A percentile compares a stretch with the other conserved stretches of the same genome.
phyloP scores from a whole-genome alignment of 2,329 filamentous ascomycete genomes.

The Plectosphaerella cucumerina region DNA sequence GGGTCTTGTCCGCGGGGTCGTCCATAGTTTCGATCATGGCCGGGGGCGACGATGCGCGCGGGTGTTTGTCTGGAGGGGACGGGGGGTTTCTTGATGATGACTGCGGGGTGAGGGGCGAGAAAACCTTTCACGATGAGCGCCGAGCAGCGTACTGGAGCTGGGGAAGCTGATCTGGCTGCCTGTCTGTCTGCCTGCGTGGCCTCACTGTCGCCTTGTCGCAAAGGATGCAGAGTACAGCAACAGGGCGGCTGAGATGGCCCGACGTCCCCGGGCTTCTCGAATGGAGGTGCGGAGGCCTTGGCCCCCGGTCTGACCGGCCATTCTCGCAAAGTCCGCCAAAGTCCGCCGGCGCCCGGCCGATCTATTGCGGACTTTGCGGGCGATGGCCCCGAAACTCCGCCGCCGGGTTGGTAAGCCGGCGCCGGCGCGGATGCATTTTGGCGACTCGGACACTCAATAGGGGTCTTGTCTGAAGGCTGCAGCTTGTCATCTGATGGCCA shows the following conservation, averaged over 20 bases:
- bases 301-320: too few species aligned
- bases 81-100: background rate
- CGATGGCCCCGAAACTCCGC: too few species aligned
- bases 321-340: too few species aligned
- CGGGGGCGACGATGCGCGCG: background rate
- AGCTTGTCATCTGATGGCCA: too few species aligned
- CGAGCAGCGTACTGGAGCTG: background rate
- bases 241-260: background rate
- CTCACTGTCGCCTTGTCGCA: background rate
- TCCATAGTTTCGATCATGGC: background rate
- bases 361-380: too few species aligned
- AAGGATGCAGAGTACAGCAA: background rate
- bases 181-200: too few species aligned
- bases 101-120: constrained; percentile 1
- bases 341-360: too few species aligned
- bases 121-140: background rate
- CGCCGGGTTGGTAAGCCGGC: too few species aligned
- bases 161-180: background rate
- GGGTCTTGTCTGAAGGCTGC: too few species aligned
- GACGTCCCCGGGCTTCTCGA: background rate
- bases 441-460: too few species aligned
- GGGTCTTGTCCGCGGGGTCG: constrained; percentile 32
- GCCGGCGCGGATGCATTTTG: too few species aligned
- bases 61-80: background rate
- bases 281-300: background rate